Percentiles rank a stretch among this genome's conserved stretches.
Conservation (phyloP, 2,329 filamentous ascomycete genomes). For the Alternaria sp. region DNA sequence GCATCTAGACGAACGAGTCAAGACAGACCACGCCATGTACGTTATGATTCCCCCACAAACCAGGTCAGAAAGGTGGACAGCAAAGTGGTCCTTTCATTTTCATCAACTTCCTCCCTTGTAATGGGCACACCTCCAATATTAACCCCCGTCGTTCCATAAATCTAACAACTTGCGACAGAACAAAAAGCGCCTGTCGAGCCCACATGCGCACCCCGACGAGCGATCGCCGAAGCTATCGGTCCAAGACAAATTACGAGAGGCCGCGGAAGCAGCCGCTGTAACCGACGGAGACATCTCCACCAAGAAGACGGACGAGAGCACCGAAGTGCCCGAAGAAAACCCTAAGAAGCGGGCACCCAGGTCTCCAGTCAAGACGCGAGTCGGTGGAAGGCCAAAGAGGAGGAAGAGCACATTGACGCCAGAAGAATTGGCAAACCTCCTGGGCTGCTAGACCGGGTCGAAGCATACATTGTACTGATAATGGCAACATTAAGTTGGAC, state of each 20-base stretch:
- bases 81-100: constrained; percentile 38
- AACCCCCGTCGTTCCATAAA: constrained; percentile 7
- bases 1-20: constrained; percentile 26
- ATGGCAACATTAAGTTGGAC: constrained; percentile 10
- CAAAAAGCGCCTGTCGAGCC: constrained; percentile 50
- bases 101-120: constrained; percentile 15
- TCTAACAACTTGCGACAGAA: constrained; percentile 46
- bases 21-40: constrained; percentile 49
- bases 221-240: constrained; percentile 54
- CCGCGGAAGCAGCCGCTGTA: constrained; percentile 53
- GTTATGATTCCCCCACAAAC: constrained; percentile 39
- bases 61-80: constrained; percentile 35
- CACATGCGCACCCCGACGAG: constrained; percentile 49
- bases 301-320: constrained; percentile 24
- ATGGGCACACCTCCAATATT: constrained; percentile 13
- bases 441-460: constrained; percentile 35
- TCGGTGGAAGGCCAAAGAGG: constrained; percentile 66
- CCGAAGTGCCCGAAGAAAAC: constrained; percentile 30
- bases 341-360: constrained; percentile 35
- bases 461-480: constrained; percentile 6
- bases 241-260: constrained; percentile 57
- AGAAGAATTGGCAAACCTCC: constrained; percentile 70
- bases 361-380: constrained; percentile 55
- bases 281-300: constrained; percentile 11
- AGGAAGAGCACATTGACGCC: constrained; percentile 78